phyloP scores from a whole-genome alignment of 495 filamentous ascomycete species.

The Daldinia concentrica region DNA sequence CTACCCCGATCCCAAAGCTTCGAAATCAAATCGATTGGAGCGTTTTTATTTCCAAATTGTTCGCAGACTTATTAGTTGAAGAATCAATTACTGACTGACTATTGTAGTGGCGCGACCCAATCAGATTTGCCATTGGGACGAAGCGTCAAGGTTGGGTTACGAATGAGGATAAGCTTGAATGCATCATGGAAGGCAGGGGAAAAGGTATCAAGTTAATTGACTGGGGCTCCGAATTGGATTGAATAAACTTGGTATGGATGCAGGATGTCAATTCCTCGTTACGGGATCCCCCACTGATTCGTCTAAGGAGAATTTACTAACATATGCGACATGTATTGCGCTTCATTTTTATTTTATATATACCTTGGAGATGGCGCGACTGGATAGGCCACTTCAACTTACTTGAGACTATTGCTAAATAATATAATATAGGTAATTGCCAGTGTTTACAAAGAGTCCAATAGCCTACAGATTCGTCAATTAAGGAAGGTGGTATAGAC shows the following conservation, averaged over 20 bases:
- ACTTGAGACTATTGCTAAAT: not conserved
- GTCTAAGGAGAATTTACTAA: not conserved
- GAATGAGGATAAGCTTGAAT: constrained; percentile 61
- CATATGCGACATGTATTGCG: not conserved
- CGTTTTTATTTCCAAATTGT: not conserved
- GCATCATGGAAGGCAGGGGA: constrained; percentile 55
- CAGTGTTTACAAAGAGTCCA: not conserved
- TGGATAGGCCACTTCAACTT: not conserved
- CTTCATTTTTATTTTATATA: not conserved
- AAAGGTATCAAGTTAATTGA: constrained; percentile 47
- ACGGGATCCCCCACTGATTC: not conserved
- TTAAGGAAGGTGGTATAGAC: too few relatives aligned
- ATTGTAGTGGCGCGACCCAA: constrained; percentile 52
- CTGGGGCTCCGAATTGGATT: constrained; percentile 50
- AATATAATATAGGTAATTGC: not conserved
- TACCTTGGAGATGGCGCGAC: not conserved
- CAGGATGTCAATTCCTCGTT: not conserved
- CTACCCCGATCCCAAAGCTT: not conserved
- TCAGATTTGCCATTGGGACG: constrained; percentile 53
- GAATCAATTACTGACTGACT: not conserved
- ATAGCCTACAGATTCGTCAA: too few relatives aligned
- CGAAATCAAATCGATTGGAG: not conserved
- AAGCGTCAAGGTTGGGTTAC: constrained; percentile 61
- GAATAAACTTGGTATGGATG: not conserved
- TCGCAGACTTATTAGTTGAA: not conserved